Base-by-base conservation (phyloP, 495 filamentous ascomycete genomes). In the Talaromyces thailandensis region DNA sequence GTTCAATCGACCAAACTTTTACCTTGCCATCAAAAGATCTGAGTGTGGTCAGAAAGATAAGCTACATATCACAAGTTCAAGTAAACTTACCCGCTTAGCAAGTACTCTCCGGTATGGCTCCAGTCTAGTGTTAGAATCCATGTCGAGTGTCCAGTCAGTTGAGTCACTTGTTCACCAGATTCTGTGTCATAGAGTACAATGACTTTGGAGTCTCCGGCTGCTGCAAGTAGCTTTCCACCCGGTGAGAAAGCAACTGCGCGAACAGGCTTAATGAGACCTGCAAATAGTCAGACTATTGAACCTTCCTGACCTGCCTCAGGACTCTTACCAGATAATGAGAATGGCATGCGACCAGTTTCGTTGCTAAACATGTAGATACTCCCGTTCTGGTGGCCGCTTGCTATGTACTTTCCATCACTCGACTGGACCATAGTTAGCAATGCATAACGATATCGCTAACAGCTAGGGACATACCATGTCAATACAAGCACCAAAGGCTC, bases 291-390 rank as follows among this genome's bases (percentile, higher is more conserved):
- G 35, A 43, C 18, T 11, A 59, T 24, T 29, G 1, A 57, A 12
- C 26, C n/a, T 11, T 14, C 4, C 11, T 23, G 18, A 52, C 12
- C 11, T 50, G 6, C 21, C 2, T 43, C 16, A 56, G 11, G 56
- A 8, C n/a, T 68, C 81, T 62, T 79, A 92, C 92, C 88, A 55
- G 89, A 85, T 60, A 98, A 78, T 24, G 91, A 95, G 73, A 96
- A 94, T 3, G 88, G 79, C 72, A 98, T 83, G 58, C 90, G 86
- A 16, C 89, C 90, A 0, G 90, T 91, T 67, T 91, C 86, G 68
- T 96, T 96, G 73, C 87, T 91, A 78, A 97, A 98, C 40, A 98
- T 86, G 69, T 96, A 96, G 58, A 98, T 83, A n/a, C 84, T 86
- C 25, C 94, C 94, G 70, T 90, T 96, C 71, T 96, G 86, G 73